These are phyloP conservation scores for Nephromyces sp. DNA, from an alignment of 169 alveolate genomes.

Conservation along the genomic window DNA sequence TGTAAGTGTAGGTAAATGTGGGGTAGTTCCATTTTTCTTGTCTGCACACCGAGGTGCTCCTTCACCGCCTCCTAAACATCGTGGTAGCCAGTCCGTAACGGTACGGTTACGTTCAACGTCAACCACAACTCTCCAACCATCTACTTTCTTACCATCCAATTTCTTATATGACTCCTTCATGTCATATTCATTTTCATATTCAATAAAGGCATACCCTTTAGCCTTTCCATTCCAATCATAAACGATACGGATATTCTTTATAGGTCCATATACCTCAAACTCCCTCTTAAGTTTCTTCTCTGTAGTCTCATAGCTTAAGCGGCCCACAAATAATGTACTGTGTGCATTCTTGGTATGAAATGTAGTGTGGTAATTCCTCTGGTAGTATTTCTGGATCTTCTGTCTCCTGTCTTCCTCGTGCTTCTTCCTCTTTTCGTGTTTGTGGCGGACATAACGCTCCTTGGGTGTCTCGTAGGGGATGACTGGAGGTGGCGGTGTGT, in stretches of 20 bases:
- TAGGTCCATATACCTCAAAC: constrained; percentile 85
- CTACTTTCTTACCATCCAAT: constrained; percentile 82
- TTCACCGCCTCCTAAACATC: constrained; percentile 89
- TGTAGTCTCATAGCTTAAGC: constrained; percentile 78
- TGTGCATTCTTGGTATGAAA: constrained; percentile 77
- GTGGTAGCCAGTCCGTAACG: constrained; percentile 84
- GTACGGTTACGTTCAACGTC: constrained; percentile 92
- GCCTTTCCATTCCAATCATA: constrained; percentile 76
- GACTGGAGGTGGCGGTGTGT: constrained; percentile 22
- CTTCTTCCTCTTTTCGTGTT: constrained; percentile 11
- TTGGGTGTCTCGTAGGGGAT: constrained; percentile 32
- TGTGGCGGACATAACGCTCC: constrained; percentile 12
- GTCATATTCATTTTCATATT: constrained; percentile 78
- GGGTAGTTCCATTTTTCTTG: constrained; percentile 9
- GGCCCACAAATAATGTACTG: constrained; percentile 85
- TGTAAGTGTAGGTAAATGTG: neutral
- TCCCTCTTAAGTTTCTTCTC: constrained; percentile 78
- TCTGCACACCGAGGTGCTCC: constrained; percentile 55
- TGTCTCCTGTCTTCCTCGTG: constrained; percentile 22
- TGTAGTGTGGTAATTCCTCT: constrained; percentile 5
- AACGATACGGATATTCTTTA: constrained; percentile 38
- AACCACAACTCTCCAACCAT: constrained; percentile 82
- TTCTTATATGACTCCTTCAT: constrained; percentile 67
- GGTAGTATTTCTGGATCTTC: constrained; percentile 19
- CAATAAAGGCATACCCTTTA: constrained; percentile 91